These are phyloP conservation scores for Lactarius pseudohatsudake DNA, from an alignment of 768 basidiomycete genomes.

Conservation along the genomic window DNA sequence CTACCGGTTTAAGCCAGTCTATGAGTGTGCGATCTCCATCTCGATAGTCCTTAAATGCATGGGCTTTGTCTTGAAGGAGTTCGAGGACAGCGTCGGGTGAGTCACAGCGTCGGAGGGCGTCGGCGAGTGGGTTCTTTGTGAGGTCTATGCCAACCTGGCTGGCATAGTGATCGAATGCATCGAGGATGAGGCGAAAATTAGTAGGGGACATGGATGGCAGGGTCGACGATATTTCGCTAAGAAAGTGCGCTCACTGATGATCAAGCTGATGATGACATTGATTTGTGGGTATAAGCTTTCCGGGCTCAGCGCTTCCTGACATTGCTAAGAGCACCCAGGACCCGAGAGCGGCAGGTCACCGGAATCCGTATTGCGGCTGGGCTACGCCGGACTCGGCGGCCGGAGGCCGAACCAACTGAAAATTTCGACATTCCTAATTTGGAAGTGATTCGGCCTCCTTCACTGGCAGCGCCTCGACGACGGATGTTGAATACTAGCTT, in stretches of 20 bases:
- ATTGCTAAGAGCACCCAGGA: too few relatives aligned
- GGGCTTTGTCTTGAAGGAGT: not conserved
- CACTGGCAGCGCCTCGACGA: too few relatives aligned
- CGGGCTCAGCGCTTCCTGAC: not conserved
- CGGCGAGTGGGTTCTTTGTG: not conserved
- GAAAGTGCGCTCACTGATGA: not conserved
- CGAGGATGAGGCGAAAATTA: not conserved
- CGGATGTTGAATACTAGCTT: too few relatives aligned
- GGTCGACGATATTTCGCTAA: not conserved
- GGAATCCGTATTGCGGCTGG: too few relatives aligned
- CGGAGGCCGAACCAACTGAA: too few relatives aligned
- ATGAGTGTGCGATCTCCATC: not conserved
- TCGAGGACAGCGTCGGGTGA: not conserved
- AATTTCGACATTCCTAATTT: too few relatives aligned
- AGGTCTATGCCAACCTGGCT: not conserved
- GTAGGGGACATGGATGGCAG: not conserved
- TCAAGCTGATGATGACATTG: not conserved
- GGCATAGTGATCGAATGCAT: conserved; percentile 1
- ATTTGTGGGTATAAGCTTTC: not conserved
- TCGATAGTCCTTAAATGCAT: not conserved
- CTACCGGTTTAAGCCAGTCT: not conserved
- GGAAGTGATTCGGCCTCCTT: too few relatives aligned
- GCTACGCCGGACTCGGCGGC: too few relatives aligned
- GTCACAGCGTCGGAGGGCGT: not conserved
- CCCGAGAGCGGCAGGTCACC: too few relatives aligned